Conservation (phyloP, 495 filamentous ascomycete species). For the Aspergillus campestris region DNA sequence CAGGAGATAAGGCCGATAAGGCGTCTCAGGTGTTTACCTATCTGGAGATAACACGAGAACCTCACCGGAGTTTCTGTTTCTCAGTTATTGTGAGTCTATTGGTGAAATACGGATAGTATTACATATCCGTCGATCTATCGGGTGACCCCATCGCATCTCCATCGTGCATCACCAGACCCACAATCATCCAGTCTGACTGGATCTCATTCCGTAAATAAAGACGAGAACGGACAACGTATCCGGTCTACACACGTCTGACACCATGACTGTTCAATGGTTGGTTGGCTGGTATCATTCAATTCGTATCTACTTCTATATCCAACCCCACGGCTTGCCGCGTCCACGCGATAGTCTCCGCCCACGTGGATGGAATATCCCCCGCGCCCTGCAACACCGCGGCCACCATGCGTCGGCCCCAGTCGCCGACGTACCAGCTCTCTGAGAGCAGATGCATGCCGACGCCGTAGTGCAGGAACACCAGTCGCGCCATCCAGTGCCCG, state of each 20-base stretch:
- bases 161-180: too few relatives aligned
- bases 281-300: neutral
- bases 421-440: constrained; percentile 31
- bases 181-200: too few relatives aligned
- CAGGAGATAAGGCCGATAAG: too few relatives aligned
- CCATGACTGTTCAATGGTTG: too few relatives aligned
- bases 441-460: constrained; percentile 29
- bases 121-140: neutral
- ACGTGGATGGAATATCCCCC: constrained; percentile 22
- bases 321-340: constrained; percentile 17
- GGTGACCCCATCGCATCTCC: neutral
- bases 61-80: too few relatives aligned
- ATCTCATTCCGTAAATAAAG: too few relatives aligned
- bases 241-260: neutral
- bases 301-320: constrained; percentile 5
- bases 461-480: constrained; percentile 31
- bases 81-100: too few relatives aligned
- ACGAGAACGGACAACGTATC: neutral
- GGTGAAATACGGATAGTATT: too few relatives aligned
- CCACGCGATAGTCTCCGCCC: constrained; percentile 28
- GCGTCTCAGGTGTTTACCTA: too few relatives aligned
- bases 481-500: constrained; percentile 29
- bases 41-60: too few relatives aligned
- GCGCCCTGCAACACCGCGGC: constrained; percentile 20
- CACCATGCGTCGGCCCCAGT: constrained; percentile 30